Evolutionary conservation across 495 filamentous ascomycete genomes (phyloP), one percentile per base, ranked within the genome.

Genomic region (Astrothelium macrocarpum): DNA sequence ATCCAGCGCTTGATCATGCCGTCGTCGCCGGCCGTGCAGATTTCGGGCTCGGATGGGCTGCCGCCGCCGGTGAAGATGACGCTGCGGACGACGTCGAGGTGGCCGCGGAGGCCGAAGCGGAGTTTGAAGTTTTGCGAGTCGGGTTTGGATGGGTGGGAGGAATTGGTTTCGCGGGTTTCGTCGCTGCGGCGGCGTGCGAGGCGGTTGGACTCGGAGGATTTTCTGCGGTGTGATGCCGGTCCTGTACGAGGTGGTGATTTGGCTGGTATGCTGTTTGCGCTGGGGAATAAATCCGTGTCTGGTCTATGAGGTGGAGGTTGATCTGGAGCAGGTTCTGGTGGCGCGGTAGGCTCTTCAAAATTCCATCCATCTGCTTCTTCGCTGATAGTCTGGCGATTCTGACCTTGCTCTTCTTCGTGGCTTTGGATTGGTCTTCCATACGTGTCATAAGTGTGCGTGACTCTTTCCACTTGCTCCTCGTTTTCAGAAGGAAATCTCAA

Each of bases 21-120:
- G 71, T 98, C 94, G 71, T 98, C 94, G 61, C 95, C 93, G 60
- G 90, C 89, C 2, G 95, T 97, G 73, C 92, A 97, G 59, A 98
- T 92, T 74, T 98, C 94, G 0, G 94, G 94, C 71, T 97, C 94
- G 9, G 90, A 88, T 4, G 90, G 90, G 72, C 89, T 96, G 53
- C 94, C 94, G 36, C 93, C 93, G 10, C 94, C 95, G 9, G 90
- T 97, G 76, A 98, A 98, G 65, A 96, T 91, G 60, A 96, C 89
- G 12, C 90, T 89, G 23, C 94, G 85, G 14, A 98, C 89, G 34
- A 94, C 89, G 75, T 97, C 93, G 2, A 98, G 80, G 74, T 98
- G 94, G 14, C 94, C 94, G 59, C 94, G 80, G 2, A 98, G 78
- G 2, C 90, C 94, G 74, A 96, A 97, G 61, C 90, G 84, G 62